phyloP scores from a whole-genome alignment of 306 rosid species.

The Acmispon strigosus region DNA sequence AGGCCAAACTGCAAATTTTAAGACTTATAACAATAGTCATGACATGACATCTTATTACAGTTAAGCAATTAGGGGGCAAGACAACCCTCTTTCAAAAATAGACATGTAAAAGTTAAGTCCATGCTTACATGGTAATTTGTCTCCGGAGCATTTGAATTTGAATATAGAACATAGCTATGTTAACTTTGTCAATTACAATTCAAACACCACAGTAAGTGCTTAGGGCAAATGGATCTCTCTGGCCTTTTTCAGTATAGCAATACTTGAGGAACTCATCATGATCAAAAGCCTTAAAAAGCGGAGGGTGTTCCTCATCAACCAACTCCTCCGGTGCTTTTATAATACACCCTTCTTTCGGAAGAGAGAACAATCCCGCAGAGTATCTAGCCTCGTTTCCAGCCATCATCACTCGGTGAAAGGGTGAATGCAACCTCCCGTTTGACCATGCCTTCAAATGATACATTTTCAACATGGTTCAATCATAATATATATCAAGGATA shows the following conservation, averaged over 20 bases:
- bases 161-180: neutral
- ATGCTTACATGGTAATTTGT: too few species aligned
- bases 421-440: conserved; percentile 54
- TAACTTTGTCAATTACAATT: neutral
- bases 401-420: conserved; percentile 65
- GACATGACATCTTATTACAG: too few species aligned
- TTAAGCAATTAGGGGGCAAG: too few species aligned
- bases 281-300: conserved; percentile 53
- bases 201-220: conserved; percentile 50
- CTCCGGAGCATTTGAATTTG: neutral
- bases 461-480: neutral
- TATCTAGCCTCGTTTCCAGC: conserved; percentile 56
- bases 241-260: conserved; percentile 41
- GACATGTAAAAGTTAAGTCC: too few species aligned
- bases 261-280: conserved; percentile 41
- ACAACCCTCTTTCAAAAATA: too few species aligned
- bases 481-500: too few species aligned
- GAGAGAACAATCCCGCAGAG: conserved; percentile 49
- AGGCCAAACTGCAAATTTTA: too few species aligned
- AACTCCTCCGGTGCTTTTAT: conserved; percentile 54
- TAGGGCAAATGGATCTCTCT: conserved; percentile 30
- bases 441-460: conserved; percentile 58
- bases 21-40: too few species aligned
- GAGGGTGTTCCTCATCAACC: conserved; percentile 64
- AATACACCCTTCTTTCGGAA: conserved; percentile 44